Evolutionary conservation across 805 yeast genomes (phyloP), one percentile per base, ranked within the genome.

Genomic region (Saccharomycopsis lassenensis): DNA sequence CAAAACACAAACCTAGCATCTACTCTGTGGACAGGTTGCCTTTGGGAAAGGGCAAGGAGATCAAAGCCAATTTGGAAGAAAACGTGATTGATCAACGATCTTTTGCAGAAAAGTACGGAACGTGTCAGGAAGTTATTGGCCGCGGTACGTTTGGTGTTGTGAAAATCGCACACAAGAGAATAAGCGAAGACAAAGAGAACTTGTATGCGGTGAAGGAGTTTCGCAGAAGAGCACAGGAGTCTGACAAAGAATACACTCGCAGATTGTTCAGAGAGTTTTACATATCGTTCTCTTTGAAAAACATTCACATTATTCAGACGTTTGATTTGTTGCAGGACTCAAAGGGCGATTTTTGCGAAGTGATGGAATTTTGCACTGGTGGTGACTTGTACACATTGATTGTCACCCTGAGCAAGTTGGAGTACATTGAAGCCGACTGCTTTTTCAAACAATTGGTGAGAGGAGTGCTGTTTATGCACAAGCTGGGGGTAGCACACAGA

Each of bases 61-160:
- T 45, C 14, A 26, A 31, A 7, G 29, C 20, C 24, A 11, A 20
- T 15, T 33, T 33, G 5, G 11, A 23, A 16, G 54, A 41, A 14
- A 39, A 40, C 29, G 17, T 37, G 7, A 32, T 48, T 35, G 72
- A 65, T 49, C 51, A 61, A 24, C 51, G 74, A 32, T 73, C 87
- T 7, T 80, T 89, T 55, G 79, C 75, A 6, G 87, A 86, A 48
- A 82, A 87, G 54, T 89, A 89, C 55, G 98, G 98, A 29, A 70
- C 81, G 35, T 89, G 97, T 55, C 95, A 85, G 57, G 97, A 89
- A 55, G 83, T 87, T 32, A 72, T 91, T 45, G 98, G 98, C 18
- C 71, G 82, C 35, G 97, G 97, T 15, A 77, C 95, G 0, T 89
- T 82, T 62, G 98, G 98, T 14, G 84, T 85, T 31, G 97, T 89